These are phyloP conservation scores for Xylaria sp. DNA, from an alignment of 2,329 filamentous ascomycete genomes.

Conservation along the genomic window DNA sequence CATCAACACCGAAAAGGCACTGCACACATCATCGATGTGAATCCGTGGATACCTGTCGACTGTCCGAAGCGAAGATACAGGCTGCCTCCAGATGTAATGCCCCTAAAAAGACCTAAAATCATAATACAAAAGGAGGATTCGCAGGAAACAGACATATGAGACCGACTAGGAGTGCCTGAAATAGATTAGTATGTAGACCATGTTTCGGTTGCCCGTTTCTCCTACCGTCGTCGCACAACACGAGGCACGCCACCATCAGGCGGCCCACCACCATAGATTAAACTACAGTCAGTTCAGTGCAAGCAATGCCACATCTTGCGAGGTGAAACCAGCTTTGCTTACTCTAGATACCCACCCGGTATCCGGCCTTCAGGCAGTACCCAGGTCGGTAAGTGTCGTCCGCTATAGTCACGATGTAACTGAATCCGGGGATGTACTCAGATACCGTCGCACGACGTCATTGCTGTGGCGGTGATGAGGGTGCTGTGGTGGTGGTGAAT, in stretches of 20 bases:
- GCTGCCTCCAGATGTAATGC: no score
- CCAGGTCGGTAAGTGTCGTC: background rate
- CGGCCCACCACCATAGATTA: background rate
- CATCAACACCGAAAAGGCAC: background rate
- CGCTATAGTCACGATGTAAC: background rate
- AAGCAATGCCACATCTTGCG: constrained; percentile 11
- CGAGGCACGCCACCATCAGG: constrained; percentile 4
- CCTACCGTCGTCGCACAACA: constrained; percentile 9
- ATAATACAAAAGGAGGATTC: no score
- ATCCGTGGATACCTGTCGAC: background rate
- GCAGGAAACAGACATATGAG: no score
- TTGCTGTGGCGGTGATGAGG: background rate
- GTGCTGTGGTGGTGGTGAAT: background rate
- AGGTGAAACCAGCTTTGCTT: background rate
- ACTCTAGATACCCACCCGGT: no score
- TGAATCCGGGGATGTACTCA: constrained; percentile 8
- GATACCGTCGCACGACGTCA: constrained; percentile 18
- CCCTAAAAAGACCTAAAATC: no score
- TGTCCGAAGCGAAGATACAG: no score
- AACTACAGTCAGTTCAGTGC: background rate
- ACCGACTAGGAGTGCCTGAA: no score
- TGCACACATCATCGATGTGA: background rate
- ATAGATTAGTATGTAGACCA: background rate
- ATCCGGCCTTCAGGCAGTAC: no score
- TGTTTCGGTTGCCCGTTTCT: constrained; percentile 10